Evolutionary conservation across 2,329 filamentous ascomycete genomes (phyloP), one percentile per base, ranked within the genome.

Genomic region (Xylariaceae sp.): DNA sequence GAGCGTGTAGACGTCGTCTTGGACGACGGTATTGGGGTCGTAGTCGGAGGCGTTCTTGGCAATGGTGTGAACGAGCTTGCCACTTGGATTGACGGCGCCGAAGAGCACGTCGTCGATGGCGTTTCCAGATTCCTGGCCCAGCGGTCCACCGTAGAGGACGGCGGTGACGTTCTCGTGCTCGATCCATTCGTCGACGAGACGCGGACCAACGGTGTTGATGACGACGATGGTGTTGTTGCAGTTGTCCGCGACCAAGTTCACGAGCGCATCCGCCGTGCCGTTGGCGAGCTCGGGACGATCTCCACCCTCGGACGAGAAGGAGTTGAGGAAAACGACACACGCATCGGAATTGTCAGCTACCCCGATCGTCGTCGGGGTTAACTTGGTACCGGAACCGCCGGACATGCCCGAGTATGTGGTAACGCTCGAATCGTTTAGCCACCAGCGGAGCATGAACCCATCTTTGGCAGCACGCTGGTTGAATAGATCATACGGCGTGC

Each of bases 161-260:
- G 87, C 89, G 1, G 85, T 88, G 35, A 94, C 74, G 64, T 94
- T 94, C 4, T 39, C 79, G 74, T 67, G 80, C 78, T 42, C 85
- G 65, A 58, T 85, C 79, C 74, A 79, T 4, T 86, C 76, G n/a
- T 82, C 78, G 30, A 96, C 66, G 3, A 94, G 68, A 3, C 94
- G 85, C 0, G 89, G 80, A 0, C 89, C 89, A 2, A 83, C 78
- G 2, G 85, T 88, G 69, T 97, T 90, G 43, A 97, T 84, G 38
- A 96, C 83, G 6, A 96, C 87, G 44, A 96, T 83, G 13, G 89
- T 95, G 73, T 95, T 95, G 66, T 83, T 79, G 71, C 84, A 89
- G 47, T 79, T 63, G 7, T 79, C 73, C 1, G 88, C 81, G 6
- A 95, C 87, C 34, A 85, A 87, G 60, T 83, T 74, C 64, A 96